These are phyloP conservation scores for Zasmidium citrigriseum DNA, from an alignment of 2,329 filamentous ascomycete species.

Conservation along the genomic window DNA sequence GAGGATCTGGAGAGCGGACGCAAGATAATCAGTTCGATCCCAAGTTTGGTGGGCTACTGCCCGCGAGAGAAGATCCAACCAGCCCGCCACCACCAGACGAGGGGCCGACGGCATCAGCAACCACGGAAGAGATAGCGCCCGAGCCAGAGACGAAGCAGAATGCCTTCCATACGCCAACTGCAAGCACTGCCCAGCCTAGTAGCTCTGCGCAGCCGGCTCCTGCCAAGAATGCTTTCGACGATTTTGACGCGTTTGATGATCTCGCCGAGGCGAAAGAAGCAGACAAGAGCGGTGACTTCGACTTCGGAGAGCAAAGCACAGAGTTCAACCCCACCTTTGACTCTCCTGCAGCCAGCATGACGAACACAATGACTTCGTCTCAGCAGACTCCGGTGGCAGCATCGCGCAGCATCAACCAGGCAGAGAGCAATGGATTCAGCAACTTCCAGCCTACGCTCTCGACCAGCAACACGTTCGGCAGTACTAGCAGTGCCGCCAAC, in stretches of 20 bases:
- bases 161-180: constrained; percentile 14
- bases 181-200: constrained; percentile 6
- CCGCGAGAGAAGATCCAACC: constrained; percentile 56
- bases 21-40: constrained; percentile 47
- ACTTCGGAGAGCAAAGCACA: constrained; percentile 66
- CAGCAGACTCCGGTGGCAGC: constrained; percentile 40
- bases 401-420: constrained; percentile 20
- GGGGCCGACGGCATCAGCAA: constrained; percentile 8
- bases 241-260: constrained; percentile 80
- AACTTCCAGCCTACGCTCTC: constrained; percentile 25
- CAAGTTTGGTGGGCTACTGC: constrained; percentile 58
- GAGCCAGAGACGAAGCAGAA: constrained; percentile 11
- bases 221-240: constrained; percentile 61
- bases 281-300: constrained; percentile 72
- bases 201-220: constrained; percentile 28
- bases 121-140: constrained; percentile 13
- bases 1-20: constrained; percentile 32
- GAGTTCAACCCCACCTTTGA: constrained; percentile 85
- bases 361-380: constrained; percentile 46
- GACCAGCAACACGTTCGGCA: constrained; percentile 16
- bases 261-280: constrained; percentile 81
- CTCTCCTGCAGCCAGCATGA: constrained; percentile 56
- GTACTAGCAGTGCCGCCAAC: constrained; percentile 7
- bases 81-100: constrained; percentile 14
- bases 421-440: constrained; percentile 28